A percentile compares a stretch with the other conserved stretches of the same genome.
phyloP scores from a whole-genome alignment of 495 filamentous ascomycete genomes.

The Penicillium parvum region DNA sequence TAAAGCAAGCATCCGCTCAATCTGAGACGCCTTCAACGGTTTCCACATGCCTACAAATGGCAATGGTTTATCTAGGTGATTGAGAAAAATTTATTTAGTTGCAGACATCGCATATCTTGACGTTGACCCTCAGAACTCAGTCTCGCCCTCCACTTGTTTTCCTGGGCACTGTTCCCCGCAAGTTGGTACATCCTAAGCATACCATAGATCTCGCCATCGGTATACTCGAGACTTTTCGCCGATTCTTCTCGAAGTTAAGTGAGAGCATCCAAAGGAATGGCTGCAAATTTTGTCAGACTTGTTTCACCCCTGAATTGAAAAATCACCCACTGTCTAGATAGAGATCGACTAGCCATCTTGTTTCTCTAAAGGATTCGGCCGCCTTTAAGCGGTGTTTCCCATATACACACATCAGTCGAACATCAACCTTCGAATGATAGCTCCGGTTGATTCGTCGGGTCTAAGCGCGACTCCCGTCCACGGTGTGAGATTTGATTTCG shows the following conservation, averaged over 20 bases:
- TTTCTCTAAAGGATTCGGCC: constrained; percentile 1
- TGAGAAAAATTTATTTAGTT: background rate
- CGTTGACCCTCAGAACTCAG: constrained; percentile 2
- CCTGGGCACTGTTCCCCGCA: constrained; percentile 1
- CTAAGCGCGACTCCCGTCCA: background rate
- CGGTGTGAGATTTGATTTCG: constrained; percentile 1
- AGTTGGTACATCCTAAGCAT: constrained; percentile 9
- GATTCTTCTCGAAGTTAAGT: constrained; percentile 9
- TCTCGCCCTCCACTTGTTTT: constrained; percentile 7
- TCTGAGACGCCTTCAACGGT: constrained; percentile 4
- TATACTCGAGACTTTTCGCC: constrained; percentile 7
- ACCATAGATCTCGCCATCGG: constrained; percentile 16
- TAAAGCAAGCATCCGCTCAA: constrained; percentile 7
- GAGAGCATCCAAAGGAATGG: constrained; percentile 3
- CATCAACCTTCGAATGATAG: constrained; percentile 4
- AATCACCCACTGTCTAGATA: constrained; percentile 8
- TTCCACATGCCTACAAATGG: constrained; percentile 11
- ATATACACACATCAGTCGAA: constrained; percentile 6
- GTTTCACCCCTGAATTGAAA: constrained; percentile 1
- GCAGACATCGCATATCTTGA: constrained; percentile 8
- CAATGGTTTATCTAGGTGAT: constrained; percentile 7
- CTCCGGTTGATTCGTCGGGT: constrained; percentile 2
- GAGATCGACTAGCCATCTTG: constrained; percentile 10
- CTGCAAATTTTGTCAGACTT: background rate
- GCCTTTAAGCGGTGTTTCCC: constrained; percentile 11